These are phyloP conservation scores for Pythium rishiriense DNA, from an alignment of 352 stramenopile species.

Conservation along the genomic window DNA sequence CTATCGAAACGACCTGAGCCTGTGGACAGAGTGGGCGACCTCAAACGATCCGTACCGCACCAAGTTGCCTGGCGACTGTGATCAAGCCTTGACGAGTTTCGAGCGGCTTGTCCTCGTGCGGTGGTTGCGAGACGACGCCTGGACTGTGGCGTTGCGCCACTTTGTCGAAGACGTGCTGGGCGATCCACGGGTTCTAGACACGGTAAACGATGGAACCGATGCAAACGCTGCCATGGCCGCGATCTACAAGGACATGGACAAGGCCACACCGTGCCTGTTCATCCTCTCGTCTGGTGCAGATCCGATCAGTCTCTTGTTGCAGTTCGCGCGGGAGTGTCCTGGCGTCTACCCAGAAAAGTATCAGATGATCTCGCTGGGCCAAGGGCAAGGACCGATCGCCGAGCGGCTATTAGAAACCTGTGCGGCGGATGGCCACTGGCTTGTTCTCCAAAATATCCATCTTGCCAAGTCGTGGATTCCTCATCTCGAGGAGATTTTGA, in stretches of 20 bases:
- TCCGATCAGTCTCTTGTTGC: constrained; percentile 45
- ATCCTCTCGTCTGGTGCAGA: constrained; percentile 76
- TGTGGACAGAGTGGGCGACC: constrained; percentile 46
- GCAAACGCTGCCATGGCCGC: constrained; percentile 36
- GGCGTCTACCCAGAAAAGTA: constrained; percentile 41
- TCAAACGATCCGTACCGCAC: constrained; percentile 40
- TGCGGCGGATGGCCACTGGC: constrained; percentile 54
- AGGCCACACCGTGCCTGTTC: constrained; percentile 69
- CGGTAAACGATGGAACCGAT: constrained; percentile 9
- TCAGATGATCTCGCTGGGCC: constrained; percentile 68
- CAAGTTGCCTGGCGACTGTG: constrained; percentile 37
- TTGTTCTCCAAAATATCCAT: constrained; percentile 79
- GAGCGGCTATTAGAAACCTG: constrained; percentile 56
- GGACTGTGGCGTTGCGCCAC: constrained; percentile 31
- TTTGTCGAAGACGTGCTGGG: constrained; percentile 53
- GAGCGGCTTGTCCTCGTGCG: constrained; percentile 58
- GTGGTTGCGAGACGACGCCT: constrained; percentile 57
- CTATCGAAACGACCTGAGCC: constrained; percentile 42
- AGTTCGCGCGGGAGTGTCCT: constrained; percentile 43
- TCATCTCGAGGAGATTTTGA: constrained; percentile 48
- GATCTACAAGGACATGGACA: constrained; percentile 58
- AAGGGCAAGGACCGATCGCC: constrained; percentile 73
- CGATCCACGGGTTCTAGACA: constrained; percentile 19
- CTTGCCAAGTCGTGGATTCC: constrained; percentile 78
- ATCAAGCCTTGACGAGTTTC: constrained; percentile 40